Evolutionary conservation across 495 filamentous ascomycete genomes (phyloP), one percentile per base, ranked within the genome.

Genomic region (Pseudevernia furfuracea): DNA sequence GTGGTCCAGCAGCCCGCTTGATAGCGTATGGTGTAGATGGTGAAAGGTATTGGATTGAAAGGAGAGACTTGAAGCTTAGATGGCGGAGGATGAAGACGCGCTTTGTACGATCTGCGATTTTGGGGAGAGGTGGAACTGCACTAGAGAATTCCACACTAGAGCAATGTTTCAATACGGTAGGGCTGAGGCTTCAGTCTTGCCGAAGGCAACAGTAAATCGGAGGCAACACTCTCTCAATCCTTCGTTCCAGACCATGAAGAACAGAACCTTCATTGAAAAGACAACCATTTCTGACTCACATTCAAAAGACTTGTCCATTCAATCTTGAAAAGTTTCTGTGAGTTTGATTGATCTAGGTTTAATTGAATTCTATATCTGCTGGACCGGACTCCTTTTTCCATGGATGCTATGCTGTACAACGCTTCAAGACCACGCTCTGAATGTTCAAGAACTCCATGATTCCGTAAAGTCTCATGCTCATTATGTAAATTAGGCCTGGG

Each of bases 11-110:
- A 25, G 32, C 53, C 23, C 12, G 21, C 32, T 19, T 34, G 12
- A 25, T 21, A 25, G 23, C 28, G 41, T 25, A 59, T 15, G 6
- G 56, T 59, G 41, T 52, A 49, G 11, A 23, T 64, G 17, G 32
- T 25, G 12, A 43, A 41, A 25, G 38, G 41, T 25, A 57, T 28
- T 32, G 52, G 39, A 28, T 21, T 44, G 25, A 44, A 32, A 58
- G 15, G 61, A 63, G 38, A 19, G 61, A 63, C 61, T 63, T 21
- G 49, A 21, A 43, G 17, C 52, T 58, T 43, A 57, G 25, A 43
- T 57, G 43, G 8, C 56, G 25, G 21, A 23, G 36, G 19, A 34
- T 15, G 21, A 32, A 48, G 56, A 64, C 62, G 62, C 62, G 62
- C 41, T 59, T 64, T 37, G 25, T 59, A 43, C n/a, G n/a, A n/a